A percentile compares a stretch with the other conserved stretches of the same genome.
These are phyloP conservation scores for Tranzscheliella williamsii DNA, from an alignment of 1,284 basidiomycete species.

Conservation along the genomic window DNA sequence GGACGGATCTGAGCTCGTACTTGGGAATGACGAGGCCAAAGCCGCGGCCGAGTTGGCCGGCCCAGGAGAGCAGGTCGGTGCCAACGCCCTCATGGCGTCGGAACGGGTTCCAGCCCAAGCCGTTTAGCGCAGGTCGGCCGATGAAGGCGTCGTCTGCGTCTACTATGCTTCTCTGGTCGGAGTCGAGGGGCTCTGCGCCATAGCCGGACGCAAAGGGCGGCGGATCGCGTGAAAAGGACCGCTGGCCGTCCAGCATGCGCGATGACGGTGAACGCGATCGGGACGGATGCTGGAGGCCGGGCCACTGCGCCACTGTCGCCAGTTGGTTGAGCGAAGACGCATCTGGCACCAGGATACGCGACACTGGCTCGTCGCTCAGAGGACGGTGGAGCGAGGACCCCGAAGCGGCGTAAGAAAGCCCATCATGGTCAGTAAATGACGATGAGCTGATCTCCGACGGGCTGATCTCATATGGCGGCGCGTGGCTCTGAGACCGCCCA, in stretches of 20 bases:
- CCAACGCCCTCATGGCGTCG: conserved; percentile 30
- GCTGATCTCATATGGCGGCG: background rate
- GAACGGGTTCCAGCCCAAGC: conserved; percentile 32
- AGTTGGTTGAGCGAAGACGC: conserved; percentile 18
- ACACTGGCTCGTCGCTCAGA: background rate
- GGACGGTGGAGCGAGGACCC: background rate
- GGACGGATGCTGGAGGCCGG: conserved; percentile 7
- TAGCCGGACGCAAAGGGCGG: background rate
- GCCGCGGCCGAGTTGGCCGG: conserved; percentile 27
- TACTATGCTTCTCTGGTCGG: conserved; percentile 36
- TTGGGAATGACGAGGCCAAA: conserved; percentile 37
- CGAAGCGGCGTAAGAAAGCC: background rate
- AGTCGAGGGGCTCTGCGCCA: background rate
- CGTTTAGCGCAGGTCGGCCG: conserved; percentile 31
- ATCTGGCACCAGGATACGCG: background rate
- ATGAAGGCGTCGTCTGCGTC: conserved; percentile 41
- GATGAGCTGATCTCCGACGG: conserved; percentile 11
- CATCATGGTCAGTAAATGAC: conserved; percentile 2
- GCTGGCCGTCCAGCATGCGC: no score
- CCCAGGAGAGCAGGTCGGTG: conserved; percentile 32
- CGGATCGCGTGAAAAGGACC: background rate
- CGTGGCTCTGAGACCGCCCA: no score
- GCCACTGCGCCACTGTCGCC: conserved; percentile 29
- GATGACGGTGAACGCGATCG: no score
- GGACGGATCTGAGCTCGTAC: conserved; percentile 30